Base-by-base conservation (phyloP, 2,329 filamentous ascomycete species). In the Chrysoporthe cubensis region DNA sequence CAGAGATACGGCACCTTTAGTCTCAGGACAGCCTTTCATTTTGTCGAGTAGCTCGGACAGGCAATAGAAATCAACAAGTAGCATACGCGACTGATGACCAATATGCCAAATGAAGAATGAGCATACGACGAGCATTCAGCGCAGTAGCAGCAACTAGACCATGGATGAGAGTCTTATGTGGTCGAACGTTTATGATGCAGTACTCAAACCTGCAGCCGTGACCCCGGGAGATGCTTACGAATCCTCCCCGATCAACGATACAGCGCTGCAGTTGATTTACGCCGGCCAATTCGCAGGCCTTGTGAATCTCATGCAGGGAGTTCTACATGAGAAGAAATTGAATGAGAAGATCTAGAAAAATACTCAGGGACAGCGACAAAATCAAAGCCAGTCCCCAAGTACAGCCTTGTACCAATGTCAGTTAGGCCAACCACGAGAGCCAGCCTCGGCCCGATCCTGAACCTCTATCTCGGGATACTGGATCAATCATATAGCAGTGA, bases 191-290 rank as follows among this genome's bases (percentile, higher is more conserved):
- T 26, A 5, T 26, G 26, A 26, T 11, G 26, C 18, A 16, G 16
- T 21, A 13, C 7, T 14, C 32, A 42, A 18, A n/a, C 1, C 3
- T 8, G 32, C 9, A 64, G 61, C 18, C 3, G 11, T 32, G 48
- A 2, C 3, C 21, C 11, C 9, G 32, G n/a, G 42, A 21, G 34
- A 18, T 18, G 16, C 14, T 7, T 16, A 2, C 32, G n/a, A 4
- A 2, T 4, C 18, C 13, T 59, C 43, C 21, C 3, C 32, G 52
- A 21, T 18, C 7, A 56, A 57, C n/a, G 32, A 58, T 48, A 14
- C 40, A 9, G 67, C 54, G 40, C 67, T 61, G 3, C 54, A 50
- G 46, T 69, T 64, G 2, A 64, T 69, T 8, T 69, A 34, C 18
- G 43, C 59, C 3, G 32, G 58, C 9, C 46, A 64, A 4, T 66